Base-by-base conservation (phyloP, 352 stramenopile genomes). In the Elongisporangium senticosum region DNA sequence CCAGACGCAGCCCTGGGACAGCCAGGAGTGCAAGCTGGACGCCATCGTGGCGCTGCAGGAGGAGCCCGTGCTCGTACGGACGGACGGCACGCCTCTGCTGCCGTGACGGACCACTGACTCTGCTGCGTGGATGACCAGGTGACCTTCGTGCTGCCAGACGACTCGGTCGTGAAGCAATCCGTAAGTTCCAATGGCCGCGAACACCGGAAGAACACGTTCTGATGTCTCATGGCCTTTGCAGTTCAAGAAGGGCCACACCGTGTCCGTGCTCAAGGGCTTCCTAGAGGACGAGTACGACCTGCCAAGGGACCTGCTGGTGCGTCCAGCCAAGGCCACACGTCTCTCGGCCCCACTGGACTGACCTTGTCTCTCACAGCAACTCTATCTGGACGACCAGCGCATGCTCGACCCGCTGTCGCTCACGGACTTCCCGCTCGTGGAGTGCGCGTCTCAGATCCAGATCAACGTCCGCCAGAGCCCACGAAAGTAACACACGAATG, bases 161-260 rank as follows among this genome's bases (percentile, higher is more conserved):
- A 83, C 53, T 88, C 75, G 39, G 77, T 64, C 0, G 56, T 81
- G 23, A 74, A 66, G 17, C 73, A 67, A 13, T 63, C 77, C 61
- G 74, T 78, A 53, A 26, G 40, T 53, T 15, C 14, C 7, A 48
- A 13, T 40, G n/a, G 20, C 10, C 51, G 40, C 8, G 8, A 22
- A 14, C 37, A 7, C 7, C 20, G 5, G 40, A 26, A 26, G 23
- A 26, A 5, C 23, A 26, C 23, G 23, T 5, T 26, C 37, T 49
- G 10, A 15, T 49, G 63, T 21, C 21, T 55, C 33, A 33, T 37
- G 40, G 5, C 24, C 37, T 7, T 49, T 24, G 5, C 56, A 88
- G 78, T 88, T 88, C 65, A 83, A 84, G 50, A 88, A 85, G 55
- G 78, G 78, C 0, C 78, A 88, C 39, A 88, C 76, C 1, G 65